phyloP scores from a whole-genome alignment of 2,329 filamentous ascomycete species.

The Fusarium caatingaense region DNA sequence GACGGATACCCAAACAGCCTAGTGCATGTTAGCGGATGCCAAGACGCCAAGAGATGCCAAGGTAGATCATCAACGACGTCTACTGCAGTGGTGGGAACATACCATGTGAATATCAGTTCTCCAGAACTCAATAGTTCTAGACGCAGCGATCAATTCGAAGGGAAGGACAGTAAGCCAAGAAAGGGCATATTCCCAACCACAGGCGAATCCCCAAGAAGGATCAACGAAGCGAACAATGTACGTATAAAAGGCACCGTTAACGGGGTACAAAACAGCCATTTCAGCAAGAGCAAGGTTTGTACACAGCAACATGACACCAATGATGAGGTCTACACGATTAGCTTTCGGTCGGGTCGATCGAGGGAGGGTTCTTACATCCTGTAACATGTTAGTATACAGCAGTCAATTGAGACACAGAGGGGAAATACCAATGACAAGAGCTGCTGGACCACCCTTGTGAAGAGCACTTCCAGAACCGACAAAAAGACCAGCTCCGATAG shows the following conservation, averaged over 20 bases:
- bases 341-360: background rate
- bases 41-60: constrained; percentile 16
- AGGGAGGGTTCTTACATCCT: constrained; percentile 14
- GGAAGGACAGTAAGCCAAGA: constrained; percentile 89
- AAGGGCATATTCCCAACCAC: constrained; percentile 94
- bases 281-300: constrained; percentile 93
- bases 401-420: too few species aligned
- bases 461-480: constrained; percentile 83
- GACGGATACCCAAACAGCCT: constrained; percentile 81
- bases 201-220: constrained; percentile 93
- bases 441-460: constrained; percentile 78
- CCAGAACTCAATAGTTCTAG: constrained; percentile 87
- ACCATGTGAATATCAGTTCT: constrained; percentile 67
- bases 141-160: constrained; percentile 86
- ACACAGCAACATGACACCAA: constrained; percentile 40
- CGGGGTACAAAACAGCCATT: constrained; percentile 88
- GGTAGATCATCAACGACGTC: background rate
- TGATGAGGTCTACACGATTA: constrained; percentile 50
- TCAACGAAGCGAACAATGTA: constrained; percentile 94
- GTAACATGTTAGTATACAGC: background rate
- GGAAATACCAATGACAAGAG: constrained; percentile 71
- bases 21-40: constrained; percentile 10
- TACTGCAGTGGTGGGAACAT: background rate
- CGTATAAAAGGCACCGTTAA: constrained; percentile 90
- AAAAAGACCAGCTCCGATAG: constrained; percentile 81